Percentiles rank a stretch among this genome's conserved stretches.
Evolutionary conservation across 441 rosid genomes (phyloP).

Genomic region (Erysimum pusillum): DNA sequence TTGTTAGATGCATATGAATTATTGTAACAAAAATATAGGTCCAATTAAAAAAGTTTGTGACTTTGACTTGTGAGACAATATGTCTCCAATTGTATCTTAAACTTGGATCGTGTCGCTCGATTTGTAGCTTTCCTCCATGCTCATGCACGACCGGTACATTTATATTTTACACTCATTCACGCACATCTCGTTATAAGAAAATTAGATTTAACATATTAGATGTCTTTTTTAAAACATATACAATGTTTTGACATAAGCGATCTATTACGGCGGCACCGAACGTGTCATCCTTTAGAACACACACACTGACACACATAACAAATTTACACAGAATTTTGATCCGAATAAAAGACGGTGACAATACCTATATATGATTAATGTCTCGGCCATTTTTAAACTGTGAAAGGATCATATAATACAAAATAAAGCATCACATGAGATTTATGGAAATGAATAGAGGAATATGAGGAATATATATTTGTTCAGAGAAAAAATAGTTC

Average conservation of each 20-base stretch:
- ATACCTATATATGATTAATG: not conserved
- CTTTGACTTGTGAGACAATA: constrained; percentile 46
- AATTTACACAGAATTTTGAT: not conserved
- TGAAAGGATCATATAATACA: constrained; percentile 1
- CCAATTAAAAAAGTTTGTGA: constrained; percentile 17
- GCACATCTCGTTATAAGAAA: constrained; percentile 7
- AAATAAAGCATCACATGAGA: not conserved
- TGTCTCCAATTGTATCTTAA: constrained; percentile 39
- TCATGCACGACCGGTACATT: constrained; percentile 41
- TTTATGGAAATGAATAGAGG: not conserved
- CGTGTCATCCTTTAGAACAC: constrained; percentile 6
- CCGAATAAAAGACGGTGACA: constrained; percentile 16
- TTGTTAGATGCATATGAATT: constrained; percentile 18
- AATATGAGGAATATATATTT: not conserved
- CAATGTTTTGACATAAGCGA: not conserved
- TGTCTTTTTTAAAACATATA: not conserved
- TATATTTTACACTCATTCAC: constrained; percentile 28
- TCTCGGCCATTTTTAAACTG: not conserved
- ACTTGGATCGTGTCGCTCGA: constrained; percentile 48
- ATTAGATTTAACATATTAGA: not conserved
- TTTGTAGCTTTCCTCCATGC: constrained; percentile 50
- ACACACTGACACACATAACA: not conserved
- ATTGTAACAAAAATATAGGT: constrained; percentile 28
- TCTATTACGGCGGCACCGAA: constrained; percentile 26
- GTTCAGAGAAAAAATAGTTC: constrained; percentile 1